These are phyloP conservation scores for Aspergillus haitiensis DNA, from an alignment of 495 filamentous ascomycete genomes.

Conservation along the genomic window DNA sequence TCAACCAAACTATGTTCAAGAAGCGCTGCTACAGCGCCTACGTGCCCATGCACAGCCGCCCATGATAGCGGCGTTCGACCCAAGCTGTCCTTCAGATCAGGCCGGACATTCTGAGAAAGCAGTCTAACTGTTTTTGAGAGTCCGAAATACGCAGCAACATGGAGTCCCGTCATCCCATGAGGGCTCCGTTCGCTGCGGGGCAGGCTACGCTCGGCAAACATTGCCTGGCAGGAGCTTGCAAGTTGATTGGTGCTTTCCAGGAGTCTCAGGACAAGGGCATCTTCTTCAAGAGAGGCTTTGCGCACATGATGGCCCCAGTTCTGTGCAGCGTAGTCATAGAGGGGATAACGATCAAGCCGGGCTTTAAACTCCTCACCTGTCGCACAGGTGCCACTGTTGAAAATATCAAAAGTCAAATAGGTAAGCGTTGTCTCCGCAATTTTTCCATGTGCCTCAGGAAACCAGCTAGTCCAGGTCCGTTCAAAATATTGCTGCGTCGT, in stretches of 20 bases:
- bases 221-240: conserved; percentile 5
- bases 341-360: conserved; percentile 20
- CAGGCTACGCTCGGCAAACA: conserved; percentile 10
- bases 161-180: conserved; percentile 12
- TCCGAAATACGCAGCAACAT: conserved; percentile 24
- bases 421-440: conserved; percentile 31
- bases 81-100: conserved; percentile 9
- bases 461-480: conserved; percentile 23
- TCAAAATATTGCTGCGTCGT: conserved; percentile 39
- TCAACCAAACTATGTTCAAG: conserved; percentile 20
- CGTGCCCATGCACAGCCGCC: conserved; percentile 25
- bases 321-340: conserved; percentile 33
- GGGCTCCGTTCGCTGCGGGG: conserved; percentile 3
- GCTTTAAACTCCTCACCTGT: conserved; percentile 25
- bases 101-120: not conserved
- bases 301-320: conserved; percentile 34
- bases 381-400: conserved; percentile 9
- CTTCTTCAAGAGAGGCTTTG: conserved; percentile 10
- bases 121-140: conserved; percentile 8
- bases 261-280: conserved; percentile 16
- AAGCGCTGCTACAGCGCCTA: conserved; percentile 15
- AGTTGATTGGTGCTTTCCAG: conserved; percentile 20
- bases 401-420: conserved; percentile 30
- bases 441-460: conserved; percentile 28
- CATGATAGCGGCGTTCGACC: conserved; percentile 28